Conservation (phyloP, 768 basidiomycete species). For the Cystoderma amianthinum region DNA sequence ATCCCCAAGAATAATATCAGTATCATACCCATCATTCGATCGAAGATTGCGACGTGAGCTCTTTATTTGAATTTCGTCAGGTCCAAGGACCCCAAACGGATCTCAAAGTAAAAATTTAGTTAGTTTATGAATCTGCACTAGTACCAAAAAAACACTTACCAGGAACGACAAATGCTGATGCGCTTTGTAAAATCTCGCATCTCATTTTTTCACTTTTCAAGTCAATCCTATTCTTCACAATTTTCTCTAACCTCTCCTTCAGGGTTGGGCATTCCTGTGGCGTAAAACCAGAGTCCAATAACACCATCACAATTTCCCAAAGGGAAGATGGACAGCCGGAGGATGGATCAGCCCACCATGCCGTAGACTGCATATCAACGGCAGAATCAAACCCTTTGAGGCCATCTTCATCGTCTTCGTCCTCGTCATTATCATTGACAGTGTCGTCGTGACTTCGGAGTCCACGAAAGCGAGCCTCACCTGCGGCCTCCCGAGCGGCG, state of each 20-base stretch:
- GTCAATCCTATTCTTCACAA: conserved; percentile 31
- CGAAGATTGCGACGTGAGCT: conserved; percentile 27
- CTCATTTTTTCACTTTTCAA: conserved; percentile 24
- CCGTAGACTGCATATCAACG: conserved; percentile 27
- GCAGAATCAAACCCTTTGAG: conserved; percentile 14
- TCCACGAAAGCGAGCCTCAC: conserved; percentile 23
- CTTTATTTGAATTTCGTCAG: conserved; percentile 44
- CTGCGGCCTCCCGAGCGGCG: conserved; percentile 20
- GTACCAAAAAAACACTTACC: conserved; percentile 17
- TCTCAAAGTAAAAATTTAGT: conserved; percentile 22
- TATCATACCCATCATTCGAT: conserved; percentile 22
- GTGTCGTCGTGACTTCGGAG: conserved; percentile 11
- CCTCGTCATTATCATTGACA: conserved; percentile 18
- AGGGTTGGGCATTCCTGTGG: conserved; percentile 36
- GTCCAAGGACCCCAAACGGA: conserved; percentile 30
- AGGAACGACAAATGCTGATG: conserved; percentile 46
- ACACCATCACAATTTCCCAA: conserved; percentile 40
- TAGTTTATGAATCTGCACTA: not conserved
- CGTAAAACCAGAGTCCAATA: conserved; percentile 46
- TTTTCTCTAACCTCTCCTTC: conserved; percentile 34
- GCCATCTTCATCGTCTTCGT: conserved; percentile 20
- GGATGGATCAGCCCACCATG: conserved; percentile 53
- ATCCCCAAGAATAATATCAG: conserved; percentile 39
- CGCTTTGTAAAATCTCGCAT: conserved; percentile 39
- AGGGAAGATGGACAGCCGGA: conserved; percentile 42